These are phyloP conservation scores for Cutaneotrichosporon spelunceum DNA, from an alignment of 1,284 basidiomycete genomes.

Conservation along the genomic window DNA sequence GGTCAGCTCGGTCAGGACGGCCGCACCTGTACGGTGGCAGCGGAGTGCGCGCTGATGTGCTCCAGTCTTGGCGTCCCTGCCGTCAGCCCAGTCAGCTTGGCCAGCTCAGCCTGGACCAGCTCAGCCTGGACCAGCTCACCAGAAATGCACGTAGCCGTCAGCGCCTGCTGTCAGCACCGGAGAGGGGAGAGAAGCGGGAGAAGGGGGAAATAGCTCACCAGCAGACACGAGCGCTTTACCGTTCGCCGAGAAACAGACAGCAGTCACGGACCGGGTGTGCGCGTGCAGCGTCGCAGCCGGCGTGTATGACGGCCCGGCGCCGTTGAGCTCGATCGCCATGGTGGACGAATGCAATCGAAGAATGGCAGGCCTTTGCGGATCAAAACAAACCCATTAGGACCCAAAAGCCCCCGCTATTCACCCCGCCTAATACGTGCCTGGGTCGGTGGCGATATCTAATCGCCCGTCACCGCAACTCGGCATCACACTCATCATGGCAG, in stretches of 20 bases:
- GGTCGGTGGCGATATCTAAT: constrained; percentile 6
- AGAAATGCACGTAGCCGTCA: constrained; percentile 50
- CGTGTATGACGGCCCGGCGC: constrained; percentile 24
- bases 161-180: constrained; percentile 33
- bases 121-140: too few relatives aligned
- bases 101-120: too few relatives aligned
- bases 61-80: constrained; percentile 37
- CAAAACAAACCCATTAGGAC: background rate
- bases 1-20: background rate
- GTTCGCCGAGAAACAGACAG: constrained; percentile 53
- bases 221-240: constrained; percentile 52
- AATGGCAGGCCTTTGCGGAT: too few relatives aligned
- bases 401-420: constrained; percentile 5
- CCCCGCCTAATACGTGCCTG: background rate
- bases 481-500: constrained; percentile 17
- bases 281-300: constrained; percentile 50
- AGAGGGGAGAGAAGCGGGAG: too few relatives aligned
- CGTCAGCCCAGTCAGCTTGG: constrained; percentile 12
- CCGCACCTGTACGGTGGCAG: constrained; percentile 38
- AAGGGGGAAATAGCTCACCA: constrained; percentile 32
- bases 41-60: constrained; percentile 31
- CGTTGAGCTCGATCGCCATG: constrained; percentile 14
- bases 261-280: constrained; percentile 52
- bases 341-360: background rate
- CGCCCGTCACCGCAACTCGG: constrained; percentile 1